A percentile compares a stretch with the other conserved stretches of the same genome.
phyloP scores from a whole-genome alignment of 768 basidiomycete genomes.

The Trametes sanguinea region DNA sequence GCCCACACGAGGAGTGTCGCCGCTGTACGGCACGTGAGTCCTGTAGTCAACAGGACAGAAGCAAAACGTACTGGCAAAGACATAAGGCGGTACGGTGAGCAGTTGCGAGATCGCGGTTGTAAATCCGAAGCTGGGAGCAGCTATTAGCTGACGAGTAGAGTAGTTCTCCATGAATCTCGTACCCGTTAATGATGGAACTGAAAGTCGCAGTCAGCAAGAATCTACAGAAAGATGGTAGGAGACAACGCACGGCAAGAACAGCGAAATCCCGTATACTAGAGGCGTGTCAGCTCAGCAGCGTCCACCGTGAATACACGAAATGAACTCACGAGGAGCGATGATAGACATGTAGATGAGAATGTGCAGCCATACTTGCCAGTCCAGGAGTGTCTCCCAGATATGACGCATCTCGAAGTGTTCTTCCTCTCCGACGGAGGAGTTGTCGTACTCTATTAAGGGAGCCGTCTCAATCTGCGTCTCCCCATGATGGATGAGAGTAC shows the following conservation, averaged over 20 bases:
- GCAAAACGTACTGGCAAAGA: slow-evolving; percentile 46
- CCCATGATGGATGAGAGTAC: not conserved
- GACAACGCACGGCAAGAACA: slow-evolving; percentile 68
- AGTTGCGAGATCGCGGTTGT: slow-evolving; percentile 58
- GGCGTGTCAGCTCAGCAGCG: not conserved
- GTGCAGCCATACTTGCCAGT: slow-evolving; percentile 56
- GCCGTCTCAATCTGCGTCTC: slow-evolving; percentile 15
- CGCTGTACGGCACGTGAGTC: slow-evolving; percentile 38
- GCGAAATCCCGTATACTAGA: slow-evolving; percentile 66
- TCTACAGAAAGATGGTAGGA: too few species aligned
- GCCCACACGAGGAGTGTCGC: slow-evolving; percentile 53
- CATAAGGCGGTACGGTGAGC: slow-evolving; percentile 68
- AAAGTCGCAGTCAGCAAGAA: not conserved
- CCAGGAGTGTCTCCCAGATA: slow-evolving; percentile 51
- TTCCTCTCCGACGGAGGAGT: slow-evolving; percentile 59
- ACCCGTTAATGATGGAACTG: slow-evolving; percentile 22
- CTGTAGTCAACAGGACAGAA: too few species aligned
- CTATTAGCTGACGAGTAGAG: not conserved
- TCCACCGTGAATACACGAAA: not conserved
- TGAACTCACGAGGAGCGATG: slow-evolving; percentile 54
- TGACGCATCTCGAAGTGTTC: slow-evolving; percentile 59
- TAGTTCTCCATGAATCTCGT: not conserved
- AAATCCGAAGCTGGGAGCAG: slow-evolving; percentile 54
- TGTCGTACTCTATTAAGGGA: slow-evolving; percentile 52
- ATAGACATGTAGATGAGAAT: slow-evolving; percentile 62